phyloP scores from a whole-genome alignment of 1,284 basidiomycete species.

The Naganishia sp. region DNA sequence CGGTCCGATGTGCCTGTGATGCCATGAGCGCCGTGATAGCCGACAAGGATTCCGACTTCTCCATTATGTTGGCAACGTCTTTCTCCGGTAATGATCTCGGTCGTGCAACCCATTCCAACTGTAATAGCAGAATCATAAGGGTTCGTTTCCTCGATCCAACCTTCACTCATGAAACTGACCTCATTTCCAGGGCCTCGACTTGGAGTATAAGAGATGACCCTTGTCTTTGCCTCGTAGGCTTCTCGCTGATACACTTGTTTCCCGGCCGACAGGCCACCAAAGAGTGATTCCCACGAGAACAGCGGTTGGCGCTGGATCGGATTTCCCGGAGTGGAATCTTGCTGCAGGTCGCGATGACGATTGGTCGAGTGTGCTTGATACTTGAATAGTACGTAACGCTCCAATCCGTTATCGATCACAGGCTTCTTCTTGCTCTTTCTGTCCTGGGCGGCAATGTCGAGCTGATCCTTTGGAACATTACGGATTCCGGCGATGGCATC shows the following conservation, averaged over 20 bases:
- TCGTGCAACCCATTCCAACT: conserved; percentile 16
- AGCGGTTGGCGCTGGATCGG: neutral
- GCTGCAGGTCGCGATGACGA: neutral
- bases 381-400: conserved; percentile 11
- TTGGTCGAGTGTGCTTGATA: neutral
- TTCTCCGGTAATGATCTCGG: neutral
- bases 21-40: neutral
- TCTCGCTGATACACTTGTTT: conserved; percentile 20
- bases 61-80: no score
- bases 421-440: neutral
- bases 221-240: conserved; percentile 7
- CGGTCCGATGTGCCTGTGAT: no score
- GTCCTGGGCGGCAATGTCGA: neutral
- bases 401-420: conserved; percentile 21
- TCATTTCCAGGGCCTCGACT: conserved; percentile 1
- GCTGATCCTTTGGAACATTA: neutral
- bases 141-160: neutral
- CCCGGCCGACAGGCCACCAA: neutral
- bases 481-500: neutral
- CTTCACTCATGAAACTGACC: neutral
- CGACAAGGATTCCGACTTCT: neutral
- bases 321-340: neutral
- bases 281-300: conserved; percentile 6
- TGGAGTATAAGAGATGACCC: conserved; percentile 14
- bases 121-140: neutral